Base-by-base conservation (phyloP, 2,329 filamentous ascomycete species). In the Cytospora schulzeri region DNA sequence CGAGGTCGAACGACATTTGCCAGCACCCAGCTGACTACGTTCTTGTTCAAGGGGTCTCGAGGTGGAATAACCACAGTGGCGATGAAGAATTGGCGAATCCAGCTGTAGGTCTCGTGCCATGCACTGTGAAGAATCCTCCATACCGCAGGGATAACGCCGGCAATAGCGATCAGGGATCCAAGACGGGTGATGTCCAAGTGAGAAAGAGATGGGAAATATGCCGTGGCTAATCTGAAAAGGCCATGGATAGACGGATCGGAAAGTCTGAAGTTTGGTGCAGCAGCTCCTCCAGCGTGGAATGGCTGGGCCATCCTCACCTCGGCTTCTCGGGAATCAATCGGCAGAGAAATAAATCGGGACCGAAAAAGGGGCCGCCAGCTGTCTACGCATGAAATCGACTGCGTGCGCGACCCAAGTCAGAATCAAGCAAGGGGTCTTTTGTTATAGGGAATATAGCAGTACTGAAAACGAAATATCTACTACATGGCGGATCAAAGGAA, bases 1-100 rank as follows among this genome's bases (percentile, higher is more conserved):
- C 76, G 74, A 28, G 74, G 70, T 24, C 77, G 73, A 29, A 75
- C 69, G 26, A 75, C 69, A 60, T 81, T 76, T 5, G 74, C 72
- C 28, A 78, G 71, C n/a, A 82, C 70, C 80, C 80, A 83, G 65
- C 74, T 77, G 50, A 80, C 74, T 11, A 81, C 76, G 64, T 77
- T 80, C 31, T 75, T 71, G 59, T 82, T 82, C 35, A 83, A 71
- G 6, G 79, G 78, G 63, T 82, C 80, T 6, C 76, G 75, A 0
- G 74, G 77, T 0, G 79, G 78, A 28, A 82, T 76, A 0, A 74
- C 78, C 4, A 82, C 76, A 0, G 78, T 78, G 0, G 80, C 78
- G 4, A 81, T 71, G 64, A 81, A 80, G 70, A 78, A 78, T 19
- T 75, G 75, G 9, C 75, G 73, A 41, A 81, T 69, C 71, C 76